These are phyloP conservation scores for Calendula officinalis DNA, from an alignment of 129 eudicot species.

Conservation along the genomic window DNA sequence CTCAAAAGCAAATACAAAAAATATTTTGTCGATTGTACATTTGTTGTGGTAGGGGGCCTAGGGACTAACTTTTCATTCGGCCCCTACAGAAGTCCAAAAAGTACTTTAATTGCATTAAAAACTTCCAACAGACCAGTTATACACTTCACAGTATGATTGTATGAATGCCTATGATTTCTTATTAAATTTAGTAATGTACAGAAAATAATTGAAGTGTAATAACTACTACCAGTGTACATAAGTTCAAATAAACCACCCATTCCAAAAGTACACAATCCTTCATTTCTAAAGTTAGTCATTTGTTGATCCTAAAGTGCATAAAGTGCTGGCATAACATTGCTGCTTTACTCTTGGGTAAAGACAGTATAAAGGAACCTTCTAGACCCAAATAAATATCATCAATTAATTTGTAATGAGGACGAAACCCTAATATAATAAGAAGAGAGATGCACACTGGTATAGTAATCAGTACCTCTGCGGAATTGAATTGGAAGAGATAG, in stretches of 20 bases:
- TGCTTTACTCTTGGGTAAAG: background rate
- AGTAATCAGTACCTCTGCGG: conserved; percentile 54
- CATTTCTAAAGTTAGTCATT: conserved; percentile 6
- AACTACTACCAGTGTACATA: background rate
- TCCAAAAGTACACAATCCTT: background rate
- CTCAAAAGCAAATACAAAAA: conserved; percentile 9
- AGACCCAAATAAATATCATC: background rate
- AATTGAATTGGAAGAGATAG: conserved; percentile 94
- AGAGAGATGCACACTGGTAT: background rate
- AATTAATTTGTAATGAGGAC: background rate
- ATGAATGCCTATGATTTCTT: background rate
- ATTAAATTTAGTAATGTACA: background rate
- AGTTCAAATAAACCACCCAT: background rate
- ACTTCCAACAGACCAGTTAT: background rate
- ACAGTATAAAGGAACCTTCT: background rate
- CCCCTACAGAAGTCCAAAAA: conserved; percentile 14
- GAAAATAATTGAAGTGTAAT: background rate
- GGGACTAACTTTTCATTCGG: conserved; percentile 9
- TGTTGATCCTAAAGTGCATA: background rate
- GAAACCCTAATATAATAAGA: conserved; percentile 13
- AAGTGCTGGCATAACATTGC: background rate
- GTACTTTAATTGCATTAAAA: background rate
- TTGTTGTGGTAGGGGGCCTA: conserved; percentile 21
- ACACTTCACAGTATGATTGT: background rate
- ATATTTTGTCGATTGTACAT: background rate